Conservation (phyloP, 805 yeast species). For the Lipomyces oligophaga region DNA sequence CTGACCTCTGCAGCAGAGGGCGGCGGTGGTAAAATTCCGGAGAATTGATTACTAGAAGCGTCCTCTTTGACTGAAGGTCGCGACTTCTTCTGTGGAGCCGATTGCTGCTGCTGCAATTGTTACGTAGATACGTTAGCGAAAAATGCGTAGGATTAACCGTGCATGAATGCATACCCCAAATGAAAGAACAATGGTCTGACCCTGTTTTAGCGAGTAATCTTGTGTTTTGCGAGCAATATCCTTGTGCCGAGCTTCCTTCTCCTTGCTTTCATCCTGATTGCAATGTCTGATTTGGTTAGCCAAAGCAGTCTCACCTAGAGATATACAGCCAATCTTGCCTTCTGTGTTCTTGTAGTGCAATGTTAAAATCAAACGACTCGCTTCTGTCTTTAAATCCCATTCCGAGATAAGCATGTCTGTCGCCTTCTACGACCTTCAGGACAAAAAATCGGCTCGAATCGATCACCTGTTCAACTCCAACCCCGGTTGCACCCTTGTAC, state of each 20-base stretch:
- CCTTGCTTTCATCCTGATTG: neutral
- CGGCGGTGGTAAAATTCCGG: too few species aligned
- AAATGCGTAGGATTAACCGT: constrained; percentile 16
- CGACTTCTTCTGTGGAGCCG: neutral
- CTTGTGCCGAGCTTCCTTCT: neutral
- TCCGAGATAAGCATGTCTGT: constrained; percentile 42
- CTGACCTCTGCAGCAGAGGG: constrained; percentile 29
- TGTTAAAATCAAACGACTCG: constrained; percentile 40
- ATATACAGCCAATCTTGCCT: constrained; percentile 7
- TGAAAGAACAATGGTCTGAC: constrained; percentile 31
- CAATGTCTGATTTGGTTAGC: constrained; percentile 2
- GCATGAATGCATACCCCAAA: constrained; percentile 19
- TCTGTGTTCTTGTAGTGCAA: constrained; percentile 39
- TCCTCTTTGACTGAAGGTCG: neutral
- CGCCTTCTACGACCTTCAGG: constrained; percentile 37
- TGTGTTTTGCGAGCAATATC: constrained; percentile 6
- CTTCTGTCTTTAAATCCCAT: constrained; percentile 40
- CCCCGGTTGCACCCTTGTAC: constrained; percentile 35
- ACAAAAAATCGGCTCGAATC: constrained; percentile 40
- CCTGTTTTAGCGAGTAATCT: constrained; percentile 33
- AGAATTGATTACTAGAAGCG: too few species aligned
- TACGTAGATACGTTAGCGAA: neutral
- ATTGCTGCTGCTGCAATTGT: constrained; percentile 1
- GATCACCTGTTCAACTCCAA: constrained; percentile 36
- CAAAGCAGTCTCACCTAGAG: neutral